phyloP scores from a whole-genome alignment of 2,329 filamentous ascomycete genomes.

The Davidsoniella eucalypti region DNA sequence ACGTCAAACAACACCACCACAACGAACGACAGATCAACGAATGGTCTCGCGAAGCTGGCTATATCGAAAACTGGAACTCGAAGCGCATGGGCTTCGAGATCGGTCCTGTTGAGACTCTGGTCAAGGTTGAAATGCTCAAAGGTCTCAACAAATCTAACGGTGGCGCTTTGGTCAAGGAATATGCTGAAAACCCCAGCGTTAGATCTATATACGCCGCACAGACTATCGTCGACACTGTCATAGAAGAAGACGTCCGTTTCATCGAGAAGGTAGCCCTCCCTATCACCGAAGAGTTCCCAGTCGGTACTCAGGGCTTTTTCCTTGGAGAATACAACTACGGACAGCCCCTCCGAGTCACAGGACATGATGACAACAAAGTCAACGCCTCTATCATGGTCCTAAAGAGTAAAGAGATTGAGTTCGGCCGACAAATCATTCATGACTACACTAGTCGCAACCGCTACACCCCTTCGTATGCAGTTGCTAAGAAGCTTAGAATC shows the following conservation, averaged over 20 bases:
- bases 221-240: conserved; percentile 72
- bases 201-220: conserved; percentile 87
- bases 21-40: conserved; percentile 59
- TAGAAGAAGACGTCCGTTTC: conserved; percentile 85
- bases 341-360: conserved; percentile 66
- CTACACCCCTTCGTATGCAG: conserved; percentile 77
- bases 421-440: conserved; percentile 56
- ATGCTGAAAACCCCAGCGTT: conserved; percentile 67
- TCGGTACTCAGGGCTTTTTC: conserved; percentile 74
- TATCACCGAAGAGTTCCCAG: conserved; percentile 80
- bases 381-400: conserved; percentile 62
- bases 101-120: conserved; percentile 70
- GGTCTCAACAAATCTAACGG: conserved; percentile 81
- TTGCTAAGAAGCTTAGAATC: conserved; percentile 65
- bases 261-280: conserved; percentile 77
- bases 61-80: conserved; percentile 75
- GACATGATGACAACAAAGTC: conserved; percentile 57
- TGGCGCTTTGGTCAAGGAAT: conserved; percentile 84
- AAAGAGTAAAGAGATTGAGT: conserved; percentile 61
- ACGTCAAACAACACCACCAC: conserved; percentile 55
- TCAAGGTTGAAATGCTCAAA: conserved; percentile 87
- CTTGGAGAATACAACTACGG: conserved; percentile 88
- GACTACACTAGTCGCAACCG: conserved; percentile 53
- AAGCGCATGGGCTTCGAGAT: conserved; percentile 81
- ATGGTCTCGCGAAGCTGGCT: conserved; percentile 68